phyloP scores from a whole-genome alignment of 345 rosid species.

The Acer yangbiense region DNA sequence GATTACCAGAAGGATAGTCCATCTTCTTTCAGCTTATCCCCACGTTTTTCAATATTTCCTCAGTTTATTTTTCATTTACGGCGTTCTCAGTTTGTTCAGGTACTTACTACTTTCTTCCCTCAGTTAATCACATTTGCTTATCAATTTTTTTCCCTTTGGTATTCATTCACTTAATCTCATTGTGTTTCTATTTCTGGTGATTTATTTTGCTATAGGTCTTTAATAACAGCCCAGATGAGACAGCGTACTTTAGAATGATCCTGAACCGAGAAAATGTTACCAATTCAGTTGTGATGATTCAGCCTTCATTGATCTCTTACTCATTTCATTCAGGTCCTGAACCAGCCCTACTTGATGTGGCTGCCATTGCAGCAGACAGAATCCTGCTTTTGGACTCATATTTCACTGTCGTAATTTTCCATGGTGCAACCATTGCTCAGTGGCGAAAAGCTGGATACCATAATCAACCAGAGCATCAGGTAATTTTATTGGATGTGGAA shows the following conservation, averaged over 20 bases:
- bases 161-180: constrained; percentile 7
- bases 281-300: constrained; percentile 93
- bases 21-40: constrained; percentile 76
- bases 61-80: constrained; percentile 90
- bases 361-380: constrained; percentile 88
- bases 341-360: constrained; percentile 82
- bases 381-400: constrained; percentile 85
- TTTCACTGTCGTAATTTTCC: constrained; percentile 85
- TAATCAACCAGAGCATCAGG: constrained; percentile 88
- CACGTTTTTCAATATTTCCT: constrained; percentile 83
- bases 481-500: constrained; percentile 28
- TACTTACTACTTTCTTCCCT: constrained; percentile 20
- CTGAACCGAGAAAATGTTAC: constrained; percentile 87
- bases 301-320: constrained; percentile 92
- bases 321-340: constrained; percentile 87
- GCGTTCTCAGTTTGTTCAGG: constrained; percentile 99
- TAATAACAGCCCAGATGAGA: constrained; percentile 98
- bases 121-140: constrained; percentile 4
- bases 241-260: constrained; percentile 90
- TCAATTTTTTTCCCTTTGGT: background rate
- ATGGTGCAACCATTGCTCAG: constrained; percentile 90
- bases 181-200: constrained; percentile 19
- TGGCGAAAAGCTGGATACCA: constrained; percentile 98
- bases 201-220: constrained; percentile 64
- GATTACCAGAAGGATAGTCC: constrained; percentile 83